Conservation (phyloP, 2,329 filamentous ascomycete genomes). For the Fusarium sambucinum region DNA sequence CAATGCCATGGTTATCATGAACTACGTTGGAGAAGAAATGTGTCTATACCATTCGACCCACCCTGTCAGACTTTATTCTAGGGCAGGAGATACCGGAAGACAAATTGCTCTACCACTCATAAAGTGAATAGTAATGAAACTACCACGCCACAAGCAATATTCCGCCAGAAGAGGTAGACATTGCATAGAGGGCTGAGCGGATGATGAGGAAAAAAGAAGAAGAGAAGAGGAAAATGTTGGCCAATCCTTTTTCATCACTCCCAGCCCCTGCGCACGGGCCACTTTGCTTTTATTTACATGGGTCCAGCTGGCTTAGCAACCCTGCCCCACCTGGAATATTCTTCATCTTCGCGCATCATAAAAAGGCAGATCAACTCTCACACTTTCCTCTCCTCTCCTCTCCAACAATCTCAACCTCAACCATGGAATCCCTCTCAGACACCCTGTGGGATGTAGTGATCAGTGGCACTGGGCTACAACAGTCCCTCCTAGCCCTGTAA, state of each 20-base stretch:
- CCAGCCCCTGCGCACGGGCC: slow-evolving; percentile 42
- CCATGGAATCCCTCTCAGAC: slow-evolving; percentile 80
- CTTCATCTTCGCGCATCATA: slow-evolving; percentile 34
- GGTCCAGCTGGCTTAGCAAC: slow-evolving; percentile 18
- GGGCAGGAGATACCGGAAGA: slow-evolving; percentile 90
- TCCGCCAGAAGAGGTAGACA: slow-evolving; percentile 48
- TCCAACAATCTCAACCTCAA: slow-evolving; percentile 44
- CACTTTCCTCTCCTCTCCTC: slow-evolving; percentile 22
- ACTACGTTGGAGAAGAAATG: slow-evolving; percentile 56
- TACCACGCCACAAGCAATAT: slow-evolving; percentile 56
- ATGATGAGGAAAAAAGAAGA: slow-evolving; percentile 43
- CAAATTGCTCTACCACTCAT: slow-evolving; percentile 72
- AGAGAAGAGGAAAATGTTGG: slow-evolving; percentile 48
- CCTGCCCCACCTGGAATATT: slow-evolving; percentile 43
- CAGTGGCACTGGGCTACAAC: slow-evolving; percentile 80
- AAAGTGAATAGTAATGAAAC: slow-evolving; percentile 63
- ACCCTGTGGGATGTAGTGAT: slow-evolving; percentile 84
- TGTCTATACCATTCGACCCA: slow-evolving; percentile 84
- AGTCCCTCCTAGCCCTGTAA: slow-evolving; percentile 85
- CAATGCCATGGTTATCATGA: slow-evolving; percentile 7
- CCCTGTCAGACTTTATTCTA: slow-evolving; percentile 82
- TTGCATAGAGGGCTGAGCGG: slow-evolving; percentile 50
- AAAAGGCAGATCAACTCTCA: slow-evolving; percentile 30
- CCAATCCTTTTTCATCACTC: slow-evolving; percentile 25
- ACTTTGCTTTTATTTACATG: slow-evolving; percentile 15